Evolutionary conservation across 2,329 filamentous ascomycete species (phyloP), one percentile per base, ranked within the genome.

Genomic region (Myriosclerotinia curreyana): DNA sequence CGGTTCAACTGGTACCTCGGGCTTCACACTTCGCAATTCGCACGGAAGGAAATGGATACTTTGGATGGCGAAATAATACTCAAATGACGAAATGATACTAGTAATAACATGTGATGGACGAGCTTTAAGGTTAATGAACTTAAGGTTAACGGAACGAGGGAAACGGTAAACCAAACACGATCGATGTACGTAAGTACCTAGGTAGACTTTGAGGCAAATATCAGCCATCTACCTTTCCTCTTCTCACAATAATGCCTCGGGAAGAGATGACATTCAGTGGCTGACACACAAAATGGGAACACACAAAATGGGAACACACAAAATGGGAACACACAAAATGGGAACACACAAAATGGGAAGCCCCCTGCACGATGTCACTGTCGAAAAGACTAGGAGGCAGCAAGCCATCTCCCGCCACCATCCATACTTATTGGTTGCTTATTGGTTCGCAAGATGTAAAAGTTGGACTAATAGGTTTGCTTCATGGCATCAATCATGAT

Each of bases 31-130:
- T 48, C n/a, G 31, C 28, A 4, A 5, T 14, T 12, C 28, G 42
- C 42, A 25, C 42, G 36, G 44, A 59, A 17, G 42, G 25, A 59
- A 48, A 59, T 59, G 42, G 55, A 25, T 36, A 22, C n/a, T n/a
- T 20, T 14, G 22, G 14, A 20, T 48, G 40, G 42, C 11, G 15
- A 52, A 52, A 52, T 9, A 52, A 15, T 40, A 11, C 28, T 22
- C 22, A 25, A 14, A 42, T 42, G 53, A 22, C 11, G 15, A 52
- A 52, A 52, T 9, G 36, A 7, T 40, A 11, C 28, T 31, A 25
- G 22, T 38, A 56, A 22, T 7, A 58, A 46, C 7, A 28, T 22
- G 15, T 46, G 25, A 22, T 40, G 5, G 48, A 49, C 12, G 22
- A 59, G 17, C 20, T 42, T 55, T n/a, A 48, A 22, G 9, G 46